Evolutionary conservation across 345 rosid genomes (phyloP).

Genomic region (Salix koriyanagi): DNA sequence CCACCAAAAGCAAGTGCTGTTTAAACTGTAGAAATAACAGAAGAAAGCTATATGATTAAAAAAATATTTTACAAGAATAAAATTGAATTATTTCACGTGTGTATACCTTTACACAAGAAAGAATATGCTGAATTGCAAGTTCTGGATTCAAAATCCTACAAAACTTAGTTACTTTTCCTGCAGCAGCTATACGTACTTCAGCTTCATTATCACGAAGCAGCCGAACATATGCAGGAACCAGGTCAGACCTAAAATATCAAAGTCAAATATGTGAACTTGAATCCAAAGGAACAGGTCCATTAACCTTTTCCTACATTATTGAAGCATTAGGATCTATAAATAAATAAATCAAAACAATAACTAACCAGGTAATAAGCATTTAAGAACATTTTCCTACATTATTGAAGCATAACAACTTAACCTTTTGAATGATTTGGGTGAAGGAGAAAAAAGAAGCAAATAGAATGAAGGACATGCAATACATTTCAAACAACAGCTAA

Average conservation of each 20-base stretch:
- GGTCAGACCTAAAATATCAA: conserved; percentile 51
- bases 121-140: conserved; percentile 74
- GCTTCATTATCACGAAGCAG: conserved; percentile 96
- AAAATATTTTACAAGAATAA: neutral
- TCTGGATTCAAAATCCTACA: conserved; percentile 84
- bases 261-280: neutral
- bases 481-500: neutral
- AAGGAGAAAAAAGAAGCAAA: neutral
- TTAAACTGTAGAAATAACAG: neutral
- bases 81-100: conserved; percentile 1
- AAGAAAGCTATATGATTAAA: neutral
- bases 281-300: neutral
- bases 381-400: neutral
- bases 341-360: neutral
- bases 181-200: conserved; percentile 98
- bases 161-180: conserved; percentile 92
- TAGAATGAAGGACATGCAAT: no score
- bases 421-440: neutral
- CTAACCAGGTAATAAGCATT: neutral
- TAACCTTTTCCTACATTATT: no score
- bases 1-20: neutral
- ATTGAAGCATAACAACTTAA: neutral
- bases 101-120: conserved; percentile 85
- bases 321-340: neutral
- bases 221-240: conserved; percentile 93